These are phyloP conservation scores for Scleroderma citrinum DNA, from an alignment of 768 basidiomycete species.

Conservation along the genomic window DNA sequence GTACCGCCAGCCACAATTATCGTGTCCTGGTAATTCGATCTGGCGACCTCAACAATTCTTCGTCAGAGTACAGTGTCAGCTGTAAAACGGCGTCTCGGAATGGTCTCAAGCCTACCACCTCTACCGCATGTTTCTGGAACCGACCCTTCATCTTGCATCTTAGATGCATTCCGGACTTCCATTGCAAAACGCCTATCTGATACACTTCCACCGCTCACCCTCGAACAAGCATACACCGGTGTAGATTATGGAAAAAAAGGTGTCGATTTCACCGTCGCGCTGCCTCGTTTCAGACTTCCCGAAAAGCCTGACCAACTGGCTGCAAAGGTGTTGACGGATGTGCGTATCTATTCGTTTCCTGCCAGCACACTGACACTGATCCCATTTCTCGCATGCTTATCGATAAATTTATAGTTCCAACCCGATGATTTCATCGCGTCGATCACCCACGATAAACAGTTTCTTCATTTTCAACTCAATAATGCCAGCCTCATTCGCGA, in stretches of 20 bases:
- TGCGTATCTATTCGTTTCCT: conserved; percentile 32
- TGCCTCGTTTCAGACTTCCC: conserved; percentile 85
- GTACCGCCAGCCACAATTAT: no score
- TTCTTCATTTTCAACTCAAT: conserved; percentile 77
- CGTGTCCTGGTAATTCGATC: no score
- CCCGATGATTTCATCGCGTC: conserved; percentile 75
- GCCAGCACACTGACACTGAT: not conserved
- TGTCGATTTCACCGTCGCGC: conserved; percentile 86
- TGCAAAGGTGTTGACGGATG: conserved; percentile 64
- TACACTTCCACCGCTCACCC: conserved; percentile 53
- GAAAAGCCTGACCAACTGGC: conserved; percentile 80
- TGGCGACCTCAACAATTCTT: no score
- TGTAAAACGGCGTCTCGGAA: conserved; percentile 9
- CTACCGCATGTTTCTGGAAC: conserved; percentile 40
- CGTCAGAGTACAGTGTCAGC: no score
- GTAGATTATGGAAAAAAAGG: conserved; percentile 92
- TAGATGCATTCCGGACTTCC: conserved; percentile 78
- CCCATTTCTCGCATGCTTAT: no score
- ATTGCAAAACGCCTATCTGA: conserved; percentile 70
- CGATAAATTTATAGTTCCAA: conserved; percentile 82
- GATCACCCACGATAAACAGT: conserved; percentile 64
- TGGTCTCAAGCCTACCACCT: conserved; percentile 31
- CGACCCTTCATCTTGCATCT: conserved; percentile 58
- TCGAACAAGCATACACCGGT: conserved; percentile 77
- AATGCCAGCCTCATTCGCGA: conserved; percentile 56